phyloP scores from a whole-genome alignment of 306 rosid species.

The Quercus gilva region DNA sequence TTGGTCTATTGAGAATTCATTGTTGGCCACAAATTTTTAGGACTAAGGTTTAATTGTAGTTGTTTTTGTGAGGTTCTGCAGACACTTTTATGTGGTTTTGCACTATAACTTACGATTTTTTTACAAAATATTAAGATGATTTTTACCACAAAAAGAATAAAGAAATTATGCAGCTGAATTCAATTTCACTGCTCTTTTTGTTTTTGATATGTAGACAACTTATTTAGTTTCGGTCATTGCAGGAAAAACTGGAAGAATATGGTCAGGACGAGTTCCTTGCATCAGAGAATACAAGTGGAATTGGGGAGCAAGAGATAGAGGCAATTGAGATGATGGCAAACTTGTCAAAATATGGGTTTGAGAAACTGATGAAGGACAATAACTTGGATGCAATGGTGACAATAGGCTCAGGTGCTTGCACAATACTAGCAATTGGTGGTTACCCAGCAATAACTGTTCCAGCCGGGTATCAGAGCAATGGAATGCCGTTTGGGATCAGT shows the following conservation, averaged over 20 bases:
- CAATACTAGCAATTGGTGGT: slow-evolving; percentile 45
- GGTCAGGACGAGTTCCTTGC: slow-evolving; percentile 46
- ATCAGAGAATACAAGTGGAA: slow-evolving; percentile 46
- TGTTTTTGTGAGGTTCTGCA: no score
- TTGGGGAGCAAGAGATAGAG: slow-evolving; percentile 32
- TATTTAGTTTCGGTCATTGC: not conserved
- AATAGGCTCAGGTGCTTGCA: slow-evolving; percentile 11
- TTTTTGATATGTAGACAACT: not conserved
- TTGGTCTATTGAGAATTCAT: no score
- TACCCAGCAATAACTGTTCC: slow-evolving; percentile 53
- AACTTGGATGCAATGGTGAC: slow-evolving; percentile 50
- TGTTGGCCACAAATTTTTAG: no score
- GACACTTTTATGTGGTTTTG: no score
- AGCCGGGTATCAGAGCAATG: slow-evolving; percentile 35
- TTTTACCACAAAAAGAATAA: no score
- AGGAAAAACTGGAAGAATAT: slow-evolving; percentile 51
- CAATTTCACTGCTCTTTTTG: no score
- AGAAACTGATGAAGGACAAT: slow-evolving; percentile 35
- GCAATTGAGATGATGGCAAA: slow-evolving; percentile 31
- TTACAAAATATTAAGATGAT: no score
- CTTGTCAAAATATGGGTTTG: slow-evolving; percentile 45
- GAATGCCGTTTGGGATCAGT: slow-evolving; percentile 42
- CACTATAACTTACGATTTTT: no score
- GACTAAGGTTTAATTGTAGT: no score
- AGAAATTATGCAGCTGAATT: no score